Evolutionary conservation across 2,329 filamentous ascomycete species (phyloP).

Genomic region (Hypoxylon rubiginosum): DNA sequence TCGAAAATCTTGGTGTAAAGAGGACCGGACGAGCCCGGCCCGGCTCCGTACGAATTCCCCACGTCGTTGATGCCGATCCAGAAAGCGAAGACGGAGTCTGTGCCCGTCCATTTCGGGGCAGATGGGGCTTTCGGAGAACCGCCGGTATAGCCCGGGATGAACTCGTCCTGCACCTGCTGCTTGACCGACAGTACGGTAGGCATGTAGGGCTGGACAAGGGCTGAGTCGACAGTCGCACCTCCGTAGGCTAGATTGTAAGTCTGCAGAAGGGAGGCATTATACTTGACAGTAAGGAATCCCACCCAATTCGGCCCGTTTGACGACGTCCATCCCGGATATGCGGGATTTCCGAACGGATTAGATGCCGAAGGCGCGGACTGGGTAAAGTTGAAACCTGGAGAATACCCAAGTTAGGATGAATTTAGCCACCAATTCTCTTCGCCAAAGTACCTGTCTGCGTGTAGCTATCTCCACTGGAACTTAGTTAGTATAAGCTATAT

Average conservation of each 20-base stretch:
- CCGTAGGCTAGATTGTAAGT: conserved; percentile 69
- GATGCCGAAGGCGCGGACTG: conserved; percentile 63
- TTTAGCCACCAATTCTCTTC: not conserved
- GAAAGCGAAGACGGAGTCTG: conserved; percentile 59
- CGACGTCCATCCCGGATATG: conserved; percentile 65
- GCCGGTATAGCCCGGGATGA: conserved; percentile 56
- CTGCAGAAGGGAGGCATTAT: conserved; percentile 61
- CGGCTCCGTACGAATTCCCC: conserved; percentile 61
- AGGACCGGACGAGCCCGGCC: conserved; percentile 45
- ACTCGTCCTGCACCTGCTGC: conserved; percentile 63
- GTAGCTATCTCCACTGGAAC: conserved; percentile 52
- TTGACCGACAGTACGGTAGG: conserved; percentile 63
- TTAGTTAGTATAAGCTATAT: conserved; percentile 3
- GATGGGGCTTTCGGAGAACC: conserved; percentile 55
- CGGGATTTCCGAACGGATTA: conserved; percentile 74
- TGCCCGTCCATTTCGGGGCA: conserved; percentile 52
- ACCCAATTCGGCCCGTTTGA: conserved; percentile 67
- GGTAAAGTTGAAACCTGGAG: conserved; percentile 65
- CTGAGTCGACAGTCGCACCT: conserved; percentile 66
- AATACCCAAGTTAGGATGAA: not conserved
- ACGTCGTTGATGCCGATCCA: conserved; percentile 71
- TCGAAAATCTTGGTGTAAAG: conserved; percentile 59
- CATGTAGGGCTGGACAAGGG: conserved; percentile 64
- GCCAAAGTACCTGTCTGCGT: conserved; percentile 47
- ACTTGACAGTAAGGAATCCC: conserved; percentile 61